phyloP scores from a whole-genome alignment of 352 stramenopile genomes.

The Thalassiosira livingstoniorum region DNA sequence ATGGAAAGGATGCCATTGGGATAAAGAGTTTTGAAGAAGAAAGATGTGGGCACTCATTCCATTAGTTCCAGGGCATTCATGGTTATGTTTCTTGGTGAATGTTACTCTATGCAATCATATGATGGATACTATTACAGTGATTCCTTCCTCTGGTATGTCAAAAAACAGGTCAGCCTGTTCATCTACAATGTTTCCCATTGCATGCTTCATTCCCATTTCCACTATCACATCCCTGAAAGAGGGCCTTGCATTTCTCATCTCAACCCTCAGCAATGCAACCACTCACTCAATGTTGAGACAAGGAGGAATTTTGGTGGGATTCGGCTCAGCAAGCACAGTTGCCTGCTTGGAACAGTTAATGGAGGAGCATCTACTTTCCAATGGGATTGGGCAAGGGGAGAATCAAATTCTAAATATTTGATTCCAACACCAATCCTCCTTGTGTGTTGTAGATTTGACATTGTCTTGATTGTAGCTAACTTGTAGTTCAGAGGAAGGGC shows the following conservation, averaged over 20 bases:
- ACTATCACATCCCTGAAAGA: neutral
- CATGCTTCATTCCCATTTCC: neutral
- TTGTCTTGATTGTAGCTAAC: too few relatives aligned
- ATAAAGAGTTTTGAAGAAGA: too few relatives aligned
- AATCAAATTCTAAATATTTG: neutral
- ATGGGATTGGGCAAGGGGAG: neutral
- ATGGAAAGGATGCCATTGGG: neutral
- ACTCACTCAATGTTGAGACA: constrained; percentile 1
- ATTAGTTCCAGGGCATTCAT: constrained; percentile 1
- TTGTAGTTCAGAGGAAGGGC: too few relatives aligned
- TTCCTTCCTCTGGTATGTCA: neutral
- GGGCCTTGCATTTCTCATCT: neutral
- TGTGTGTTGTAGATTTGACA: too few relatives aligned
- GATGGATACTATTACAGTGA: constrained; percentile 1
- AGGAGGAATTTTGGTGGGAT: constrained; percentile 9
- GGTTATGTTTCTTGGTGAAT: constrained; percentile 4
- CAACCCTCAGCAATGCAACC: neutral
- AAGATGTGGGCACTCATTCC: neutral
- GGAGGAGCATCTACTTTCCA: neutral
- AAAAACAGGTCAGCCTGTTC: constrained; percentile 5
- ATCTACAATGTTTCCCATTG: constrained; percentile 7
- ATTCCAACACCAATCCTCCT: neutral
- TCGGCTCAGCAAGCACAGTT: neutral
- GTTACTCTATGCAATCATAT: constrained; percentile 4
- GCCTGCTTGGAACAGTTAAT: neutral